Base-by-base conservation (phyloP, 306 rosid genomes). In the Acacia melanoxylon region DNA sequence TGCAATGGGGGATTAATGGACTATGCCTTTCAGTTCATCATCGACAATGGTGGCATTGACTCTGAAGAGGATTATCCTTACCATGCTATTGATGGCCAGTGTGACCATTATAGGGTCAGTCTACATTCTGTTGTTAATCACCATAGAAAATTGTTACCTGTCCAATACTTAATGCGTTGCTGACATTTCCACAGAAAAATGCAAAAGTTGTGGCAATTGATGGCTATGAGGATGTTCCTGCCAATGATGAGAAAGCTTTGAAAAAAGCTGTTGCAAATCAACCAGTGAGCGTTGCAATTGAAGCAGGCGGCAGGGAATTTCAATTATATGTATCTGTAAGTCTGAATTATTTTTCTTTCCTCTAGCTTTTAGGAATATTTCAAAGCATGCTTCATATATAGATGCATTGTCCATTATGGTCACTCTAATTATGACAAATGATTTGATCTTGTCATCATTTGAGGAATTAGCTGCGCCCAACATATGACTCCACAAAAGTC, bases 1-100 rank as follows among this genome's bases (percentile, higher is more conserved):
- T 96, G 99, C 85, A 90, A 90, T 85, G 99, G 99, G 1, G 99
- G 98, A 37, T 89, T 96, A 27, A 96, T 96, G 99, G 99, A 96
- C 80, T 89, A 93, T 12, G 99, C 84, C 52, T 96, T 89, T 37
- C 88, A 96, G 45, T 96, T 96, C 89, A 93, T 96, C 75, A 93
- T 96, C 63, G 76, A 84, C 31, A 96, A 96, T 68, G 99, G 99
- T 5, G 99, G 99, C 71, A 90, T 96, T 74, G 99, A 96, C 69
- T 37, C 91, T 0, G 99, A 96, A 14, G 92, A 89, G 42, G 99
- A 96, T 91, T 96, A 96, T 65, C 97, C 99, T 66, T 96, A 96
- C 80, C 24, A 16, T 0, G 98, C 75, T 54, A 11, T 15, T 59
- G 98, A 96, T 85, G 90, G 89, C 82, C 81, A 24, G 42, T 96